Conservation (phyloP, 441 rosid species). For the Pelargonium exstipulatum region DNA sequence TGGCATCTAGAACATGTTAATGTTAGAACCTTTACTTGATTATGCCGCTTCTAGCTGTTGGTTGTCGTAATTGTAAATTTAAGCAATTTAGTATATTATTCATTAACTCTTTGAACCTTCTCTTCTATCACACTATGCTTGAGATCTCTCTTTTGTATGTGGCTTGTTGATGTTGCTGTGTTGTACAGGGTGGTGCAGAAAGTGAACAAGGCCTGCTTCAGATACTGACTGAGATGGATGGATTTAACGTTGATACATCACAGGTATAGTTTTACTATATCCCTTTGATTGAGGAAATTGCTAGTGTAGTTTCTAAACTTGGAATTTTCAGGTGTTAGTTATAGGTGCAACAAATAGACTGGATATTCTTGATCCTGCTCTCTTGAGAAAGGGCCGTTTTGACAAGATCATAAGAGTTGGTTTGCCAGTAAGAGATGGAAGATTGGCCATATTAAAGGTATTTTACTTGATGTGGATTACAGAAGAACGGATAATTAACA, state of each 20-base stretch:
- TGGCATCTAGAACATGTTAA: not conserved
- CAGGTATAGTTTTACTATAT: constrained; percentile 47
- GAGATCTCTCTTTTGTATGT: constrained; percentile 1
- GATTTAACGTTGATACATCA: constrained; percentile 83
- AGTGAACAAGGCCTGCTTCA: constrained; percentile 98
- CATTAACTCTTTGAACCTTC: not conserved
- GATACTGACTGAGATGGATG: constrained; percentile 96
- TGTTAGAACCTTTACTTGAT: not conserved
- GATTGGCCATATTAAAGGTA: constrained; percentile 91
- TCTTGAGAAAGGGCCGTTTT: constrained; percentile 94
- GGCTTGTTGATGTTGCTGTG: constrained; percentile 20
- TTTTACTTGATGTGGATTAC: constrained; percentile 9
- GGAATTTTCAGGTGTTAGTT: constrained; percentile 64
- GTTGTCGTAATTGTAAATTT: not conserved
- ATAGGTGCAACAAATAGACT: constrained; percentile 95
- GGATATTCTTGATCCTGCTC: constrained; percentile 96
- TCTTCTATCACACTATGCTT: not conserved
- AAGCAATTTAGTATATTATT: not conserved
- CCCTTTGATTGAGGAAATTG: constrained; percentile 17
- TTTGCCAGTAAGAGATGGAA: constrained; percentile 86
- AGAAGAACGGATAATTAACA: constrained; percentile 19
- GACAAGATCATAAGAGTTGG: constrained; percentile 96
- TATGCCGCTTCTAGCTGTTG: not conserved
- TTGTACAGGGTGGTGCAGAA: constrained; percentile 89
- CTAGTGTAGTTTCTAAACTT: constrained; percentile 26